Base-by-base conservation (phyloP, 345 rosid genomes). In the Corchorus olitorius region DNA sequence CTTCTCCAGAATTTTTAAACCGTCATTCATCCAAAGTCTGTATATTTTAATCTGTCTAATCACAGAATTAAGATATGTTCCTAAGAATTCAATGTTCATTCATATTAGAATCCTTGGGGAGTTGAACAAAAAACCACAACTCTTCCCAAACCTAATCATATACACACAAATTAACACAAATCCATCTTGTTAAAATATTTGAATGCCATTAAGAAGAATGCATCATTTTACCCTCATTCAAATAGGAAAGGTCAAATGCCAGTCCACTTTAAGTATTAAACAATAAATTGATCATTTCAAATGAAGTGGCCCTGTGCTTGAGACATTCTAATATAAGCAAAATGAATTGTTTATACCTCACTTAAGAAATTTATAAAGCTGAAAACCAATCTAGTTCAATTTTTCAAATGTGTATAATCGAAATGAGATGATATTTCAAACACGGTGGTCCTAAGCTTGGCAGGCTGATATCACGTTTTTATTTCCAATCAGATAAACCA, bases 111-210 rank as follows among this genome's bases (percentile, higher is more conserved):
- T 68, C 20, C 20, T 22, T 48, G 12, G 2, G 0, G 14, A 67
- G 55, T 35, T 62, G 9, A 66, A 66, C 54, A 20, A 20, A 10
- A 48, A 67, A 48, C 22, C 22, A 67, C 39, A 48, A 22, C 5
- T 45, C 71, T 17, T 35, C 46, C 10, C 19, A 33, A 69, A 55
- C 27, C 7, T 39, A 17, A 39, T 17, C 11, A 39, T 39, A 39
- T 6, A 39, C 43, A 39, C 22, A 16, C 49, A 0, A 17, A 20
- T 64, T 64, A 37, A 39, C 49, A 64, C 9, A 27, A 14, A 39
- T 64, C 50, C 69, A 64, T 16, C 68, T 17, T 52, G 46, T 20
- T 17, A 70, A 70, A 70, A 52, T 54, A 12, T 67, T 67, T 33
- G 20, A 49, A 52, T 16, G 45, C 33, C 59, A 50, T 50, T 17